Percentiles rank a stretch among this genome's conserved stretches.
These are phyloP conservation scores for Phaeoacremonium minimum DNA, from an alignment of 2,329 filamentous ascomycete genomes.

Conservation along the genomic window DNA sequence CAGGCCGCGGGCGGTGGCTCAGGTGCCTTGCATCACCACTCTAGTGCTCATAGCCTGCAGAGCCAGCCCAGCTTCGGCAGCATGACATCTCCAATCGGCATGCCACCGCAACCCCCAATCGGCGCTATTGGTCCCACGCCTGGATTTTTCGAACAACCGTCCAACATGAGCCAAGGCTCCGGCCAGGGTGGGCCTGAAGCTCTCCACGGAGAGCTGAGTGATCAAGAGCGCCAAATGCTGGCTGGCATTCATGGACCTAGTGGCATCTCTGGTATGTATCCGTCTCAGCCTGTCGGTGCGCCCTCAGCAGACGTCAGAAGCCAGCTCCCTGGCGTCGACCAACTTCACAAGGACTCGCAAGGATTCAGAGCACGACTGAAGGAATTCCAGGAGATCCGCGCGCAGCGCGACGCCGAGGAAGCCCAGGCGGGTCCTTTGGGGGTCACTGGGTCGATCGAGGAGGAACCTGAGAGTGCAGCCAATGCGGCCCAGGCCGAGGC, in stretches of 20 bases:
- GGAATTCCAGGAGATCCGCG: slow-evolving; percentile 76
- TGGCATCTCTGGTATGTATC: slow-evolving; percentile 23
- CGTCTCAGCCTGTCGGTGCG: slow-evolving; percentile 32
- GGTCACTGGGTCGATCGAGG: slow-evolving; percentile 11
- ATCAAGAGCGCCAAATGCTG: slow-evolving; percentile 49
- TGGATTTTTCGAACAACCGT: slow-evolving; percentile 64
- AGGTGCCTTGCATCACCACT: slow-evolving; percentile 75
- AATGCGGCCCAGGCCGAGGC: slow-evolving; percentile 7
- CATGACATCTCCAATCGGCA: slow-evolving; percentile 79
- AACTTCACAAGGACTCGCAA: slow-evolving; percentile 49
- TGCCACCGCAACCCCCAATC: slow-evolving; percentile 44
- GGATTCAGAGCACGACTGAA: slow-evolving; percentile 69
- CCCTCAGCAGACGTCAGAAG: slow-evolving; percentile 29
- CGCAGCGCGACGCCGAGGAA: slow-evolving; percentile 62
- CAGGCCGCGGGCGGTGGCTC: slow-evolving; percentile 38
- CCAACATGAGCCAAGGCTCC: slow-evolving; percentile 34
- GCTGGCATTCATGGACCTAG: slow-evolving; percentile 31
- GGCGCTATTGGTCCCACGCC: slow-evolving; percentile 56
- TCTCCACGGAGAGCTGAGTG: slow-evolving; percentile 64
- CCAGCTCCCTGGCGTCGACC: slow-evolving; percentile 44
- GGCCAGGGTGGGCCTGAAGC: slow-evolving; percentile 42
- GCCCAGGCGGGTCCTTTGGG: slow-evolving; percentile 8
- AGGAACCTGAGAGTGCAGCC: slow-evolving; percentile 8
- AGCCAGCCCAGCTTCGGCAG: slow-evolving; percentile 96
- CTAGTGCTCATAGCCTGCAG: slow-evolving; percentile 91